phyloP scores from a whole-genome alignment of 495 filamentous ascomycete species.

The Podospora bellae-mahoneyi region DNA sequence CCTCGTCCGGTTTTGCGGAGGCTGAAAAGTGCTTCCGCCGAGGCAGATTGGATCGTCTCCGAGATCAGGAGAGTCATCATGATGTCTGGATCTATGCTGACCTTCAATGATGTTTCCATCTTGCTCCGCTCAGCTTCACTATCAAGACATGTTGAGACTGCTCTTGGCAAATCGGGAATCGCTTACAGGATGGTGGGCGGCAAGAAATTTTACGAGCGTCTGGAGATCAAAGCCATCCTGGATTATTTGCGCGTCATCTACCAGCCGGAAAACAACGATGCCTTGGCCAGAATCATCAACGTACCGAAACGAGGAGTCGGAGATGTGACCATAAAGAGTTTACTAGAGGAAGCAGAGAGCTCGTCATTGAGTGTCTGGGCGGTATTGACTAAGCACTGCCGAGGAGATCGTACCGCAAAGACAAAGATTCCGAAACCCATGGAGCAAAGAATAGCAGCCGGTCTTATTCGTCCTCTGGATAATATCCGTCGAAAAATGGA shows the following conservation, averaged over 20 bases:
- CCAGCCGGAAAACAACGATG: constrained; percentile 86
- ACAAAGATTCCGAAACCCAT: constrained; percentile 66
- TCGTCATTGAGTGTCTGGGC: constrained; percentile 70
- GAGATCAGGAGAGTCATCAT: constrained; percentile 73
- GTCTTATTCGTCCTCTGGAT: constrained; percentile 50
- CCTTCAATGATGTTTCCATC: constrained; percentile 77
- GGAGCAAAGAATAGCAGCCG: constrained; percentile 52
- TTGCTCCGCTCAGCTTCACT: constrained; percentile 79
- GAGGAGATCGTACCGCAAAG: constrained; percentile 62
- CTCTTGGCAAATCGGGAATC: constrained; percentile 80
- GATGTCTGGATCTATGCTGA: constrained; percentile 69
- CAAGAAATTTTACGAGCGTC: constrained; percentile 84
- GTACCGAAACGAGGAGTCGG: constrained; percentile 78
- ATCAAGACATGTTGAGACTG: constrained; percentile 79
- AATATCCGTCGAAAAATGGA: constrained; percentile 61
- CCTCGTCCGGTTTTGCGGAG: constrained; percentile 80
- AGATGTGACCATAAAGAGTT: constrained; percentile 67
- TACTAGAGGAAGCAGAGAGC: constrained; percentile 72
- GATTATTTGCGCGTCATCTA: constrained; percentile 86
- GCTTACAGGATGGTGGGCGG: constrained; percentile 94
- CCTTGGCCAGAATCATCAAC: constrained; percentile 81
- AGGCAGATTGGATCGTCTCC: constrained; percentile 84
- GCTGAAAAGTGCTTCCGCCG: constrained; percentile 65
- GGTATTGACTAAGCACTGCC: constrained; percentile 63
- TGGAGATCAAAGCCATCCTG: constrained; percentile 82